Conservation (phyloP, 2,329 filamentous ascomycete species). For the Verticillium zaregamsianum region DNA sequence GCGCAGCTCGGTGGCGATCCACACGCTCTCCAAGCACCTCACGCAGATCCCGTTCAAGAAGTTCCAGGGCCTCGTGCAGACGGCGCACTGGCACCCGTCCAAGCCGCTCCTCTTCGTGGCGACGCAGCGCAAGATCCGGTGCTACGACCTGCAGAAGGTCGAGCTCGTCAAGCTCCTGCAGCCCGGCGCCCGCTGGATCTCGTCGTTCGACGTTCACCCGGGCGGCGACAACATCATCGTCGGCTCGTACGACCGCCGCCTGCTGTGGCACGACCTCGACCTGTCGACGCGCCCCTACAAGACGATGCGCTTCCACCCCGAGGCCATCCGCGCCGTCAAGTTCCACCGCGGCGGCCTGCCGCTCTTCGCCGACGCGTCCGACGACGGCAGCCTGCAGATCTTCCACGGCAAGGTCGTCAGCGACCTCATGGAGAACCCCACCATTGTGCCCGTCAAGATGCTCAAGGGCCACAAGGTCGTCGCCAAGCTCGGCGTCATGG, state of each 20-base stretch:
- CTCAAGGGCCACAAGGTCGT: conserved; percentile 85
- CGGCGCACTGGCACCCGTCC: conserved; percentile 90
- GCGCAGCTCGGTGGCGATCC: conserved; percentile 80
- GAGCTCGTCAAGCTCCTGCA: conserved; percentile 90
- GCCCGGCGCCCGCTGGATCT: conserved; percentile 91
- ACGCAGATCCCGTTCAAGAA: conserved; percentile 91
- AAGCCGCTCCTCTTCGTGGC: conserved; percentile 94
- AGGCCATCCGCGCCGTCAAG: conserved; percentile 84
- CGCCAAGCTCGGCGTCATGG: conserved; percentile 82
- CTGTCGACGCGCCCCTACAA: conserved; percentile 89
- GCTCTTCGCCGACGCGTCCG: conserved; percentile 90
- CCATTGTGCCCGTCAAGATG: conserved; percentile 93
- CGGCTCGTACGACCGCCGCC: conserved; percentile 86
- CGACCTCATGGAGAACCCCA: conserved; percentile 93
- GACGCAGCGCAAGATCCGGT: conserved; percentile 86
- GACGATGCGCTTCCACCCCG: conserved; percentile 89
- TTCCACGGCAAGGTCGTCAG: conserved; percentile 96
- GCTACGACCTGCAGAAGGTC: conserved; percentile 89
- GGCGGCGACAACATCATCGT: conserved; percentile 93
- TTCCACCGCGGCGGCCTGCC: conserved; percentile 78
- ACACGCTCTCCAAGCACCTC: conserved; percentile 90
- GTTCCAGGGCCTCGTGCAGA: conserved; percentile 72
- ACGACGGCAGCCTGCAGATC: conserved; percentile 90
- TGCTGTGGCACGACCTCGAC: conserved; percentile 96
- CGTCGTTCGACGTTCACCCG: conserved; percentile 87